Base-by-base conservation (phyloP, 768 basidiomycete species). In the Nidularia pulvinata region DNA sequence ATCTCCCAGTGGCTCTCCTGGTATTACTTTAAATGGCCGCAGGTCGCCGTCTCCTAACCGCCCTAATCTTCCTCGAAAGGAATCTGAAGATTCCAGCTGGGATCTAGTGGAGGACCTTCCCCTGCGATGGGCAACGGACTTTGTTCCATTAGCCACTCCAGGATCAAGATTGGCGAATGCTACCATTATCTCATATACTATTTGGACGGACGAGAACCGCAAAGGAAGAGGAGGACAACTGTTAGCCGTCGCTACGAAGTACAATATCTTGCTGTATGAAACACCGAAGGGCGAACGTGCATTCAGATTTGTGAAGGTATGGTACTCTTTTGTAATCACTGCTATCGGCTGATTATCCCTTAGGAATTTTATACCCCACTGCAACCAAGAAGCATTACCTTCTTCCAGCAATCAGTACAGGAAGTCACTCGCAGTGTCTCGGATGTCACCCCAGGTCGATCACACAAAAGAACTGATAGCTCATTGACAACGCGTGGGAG, bases 361-460 rank as follows among this genome's bases (percentile, higher is more conserved):
- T 59, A 93, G 91, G 92, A 93, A 66, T 93, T 92, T 58, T 94
- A 94, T 63, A 89, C 84, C 0, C 92, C 92, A 3, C 55, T 86
- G 19, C 81, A 79, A 56, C 82, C 90, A 19, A 82, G 84, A n/a
- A 77, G 69, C 50, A 68, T 93, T 32, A 72, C 75, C 0, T 94
- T 94, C 66, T 82, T 91, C 44, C 79, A 86, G 46, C 91, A 92
- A 67, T 71, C 75, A 34, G 81, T 85, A 4, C 78, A 79, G 46
- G 87, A 88, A 10, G 67, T 73, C 35, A 61, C 66, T 50, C 77
- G 79, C 50, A 76, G 71, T 30, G 53, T 72, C 14, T 74, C 76
- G 39, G 81, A 84, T 53, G 68, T 61, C 25, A 62, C 66, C 36
- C 59, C 69, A 36, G 55, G 62, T 45, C 66, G 65, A 10, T 61